Evolutionary conservation across 176 grass and related monocot genomes (phyloP), one percentile per base, ranked within the genome.

Genomic region (Zizania latifolia): DNA sequence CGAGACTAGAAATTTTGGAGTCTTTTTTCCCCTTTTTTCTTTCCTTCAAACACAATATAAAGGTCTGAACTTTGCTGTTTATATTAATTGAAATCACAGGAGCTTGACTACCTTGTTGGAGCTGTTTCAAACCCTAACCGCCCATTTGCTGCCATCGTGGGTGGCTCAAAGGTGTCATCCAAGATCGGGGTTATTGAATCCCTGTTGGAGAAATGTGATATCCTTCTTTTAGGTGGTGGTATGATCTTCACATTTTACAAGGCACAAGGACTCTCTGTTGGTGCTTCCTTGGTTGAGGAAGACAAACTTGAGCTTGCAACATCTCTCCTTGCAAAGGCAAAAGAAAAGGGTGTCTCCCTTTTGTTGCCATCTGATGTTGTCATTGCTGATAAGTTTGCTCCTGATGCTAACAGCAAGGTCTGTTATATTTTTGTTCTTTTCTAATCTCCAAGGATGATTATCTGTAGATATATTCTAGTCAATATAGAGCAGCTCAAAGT

Each of bases 221-320:
- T 88, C 69, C 86, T 92, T 72, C 82, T 92, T 75, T 71, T 92
- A 75, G 89, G 89, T 39, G 89, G 89, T 71, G 89, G 89, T 72
- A 92, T 92, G 89, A 92, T 92, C 74, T 92, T 92, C 69, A 92
- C 89, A 61, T 92, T 92, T 79, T 92, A 92, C 89, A 92, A 92
- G 58, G 89, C 89, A 76, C 89, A 92, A 80, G 85, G 89, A 26
- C 74, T 88, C 14, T 80, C 89, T 44, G 85, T 92, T 33, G 89
- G 89, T 71, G 16, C 82, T 76, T 92, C 89, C n/a, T 82, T 92
- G 70, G 89, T 92, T 45, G 89, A 92, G 75, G 78, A 88, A 34
- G 89, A 92, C 65, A 92, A 88, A 71, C 89, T 92, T 54, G 85
- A 88, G 16, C 85, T 92, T 22, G 85, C 89, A 33, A 71, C 85